These are phyloP conservation scores for Ganoderma multipileum DNA, from an alignment of 1,284 basidiomycete genomes.

Conservation along the genomic window DNA sequence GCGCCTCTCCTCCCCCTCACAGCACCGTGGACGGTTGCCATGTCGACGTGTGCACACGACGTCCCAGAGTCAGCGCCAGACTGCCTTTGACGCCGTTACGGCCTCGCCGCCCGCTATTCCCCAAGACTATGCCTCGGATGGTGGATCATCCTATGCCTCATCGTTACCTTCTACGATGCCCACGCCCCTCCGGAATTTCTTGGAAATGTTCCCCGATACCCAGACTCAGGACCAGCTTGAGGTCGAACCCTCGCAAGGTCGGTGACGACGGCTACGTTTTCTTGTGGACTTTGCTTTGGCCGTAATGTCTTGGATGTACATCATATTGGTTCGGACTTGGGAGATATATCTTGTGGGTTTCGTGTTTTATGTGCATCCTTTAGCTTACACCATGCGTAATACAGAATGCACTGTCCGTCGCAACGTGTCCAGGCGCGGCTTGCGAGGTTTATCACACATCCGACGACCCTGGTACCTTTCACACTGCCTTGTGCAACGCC, in stretches of 20 bases:
- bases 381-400: background rate
- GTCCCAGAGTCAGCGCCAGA: background rate
- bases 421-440: slow-evolving; percentile 9
- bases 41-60: background rate
- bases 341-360: background rate
- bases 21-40: background rate
- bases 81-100: background rate
- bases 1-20: slow-evolving; percentile 1
- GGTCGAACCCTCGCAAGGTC: background rate
- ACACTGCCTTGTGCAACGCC: background rate
- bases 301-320: background rate
- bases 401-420: background rate
- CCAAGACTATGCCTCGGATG: background rate
- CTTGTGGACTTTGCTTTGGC: background rate
- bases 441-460: slow-evolving; percentile 6
- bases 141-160: background rate
- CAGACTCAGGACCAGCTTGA: background rate
- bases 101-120: background rate
- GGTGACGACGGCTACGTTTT: background rate
- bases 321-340: background rate
- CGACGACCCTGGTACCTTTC: background rate
- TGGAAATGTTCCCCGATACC: slow-evolving; percentile 10
- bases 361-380: background rate
- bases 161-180: background rate
- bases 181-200: background rate